Base-by-base conservation (phyloP, 1,284 basidiomycete genomes). In the Cystobasidiaceae sp. region DNA sequence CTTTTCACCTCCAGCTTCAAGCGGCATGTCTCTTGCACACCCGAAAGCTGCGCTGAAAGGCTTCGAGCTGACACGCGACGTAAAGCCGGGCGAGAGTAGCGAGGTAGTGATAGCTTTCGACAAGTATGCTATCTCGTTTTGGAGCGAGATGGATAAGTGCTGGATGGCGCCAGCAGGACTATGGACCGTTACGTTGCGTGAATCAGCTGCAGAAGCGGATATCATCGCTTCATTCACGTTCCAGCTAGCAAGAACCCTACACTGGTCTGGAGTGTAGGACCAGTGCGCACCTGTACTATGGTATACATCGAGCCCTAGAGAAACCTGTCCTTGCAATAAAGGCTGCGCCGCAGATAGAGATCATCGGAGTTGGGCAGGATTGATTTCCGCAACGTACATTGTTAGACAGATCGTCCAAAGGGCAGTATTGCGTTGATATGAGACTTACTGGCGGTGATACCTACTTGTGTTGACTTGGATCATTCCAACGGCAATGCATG, bases 101-200 rank as follows among this genome's bases (percentile, higher is more conserved):
- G 71, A 71, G 13, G 79, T 83, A 2, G 70, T 76, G 37, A 69
- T 86, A 25, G 64, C 69, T 34, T 77, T 86, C 44, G 83, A 85
- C 72, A 84, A 84, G 71, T 84, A 84, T 69, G 83, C 84, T 0
- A 74, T 84, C 28, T 82, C 84, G 9, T 85, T 84, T 72, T 86
- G 83, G 82, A 81, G 84, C 71, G 79, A 82, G 43, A 70, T 71
- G 27, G 77, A 79, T 67, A 49, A 65, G 3, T 68, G 75, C 4
- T 85, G 84, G 84, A 76, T 78, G 23, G 81, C 37, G n/a, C 37
- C 37, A 39, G 37, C 37, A 11, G 37, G 37, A 39, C 11, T n/a
- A 39, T 39, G 37, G 37, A 39, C 37, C 11, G 37, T 39, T 11
- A 39, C 37, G 11, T n/a, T 39, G n/a, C 37, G 37, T 39, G 37